Evolutionary conservation across 768 basidiomycete genomes (phyloP), one percentile per base, ranked within the genome.

Genomic region (Rubroboletus satanas): DNA sequence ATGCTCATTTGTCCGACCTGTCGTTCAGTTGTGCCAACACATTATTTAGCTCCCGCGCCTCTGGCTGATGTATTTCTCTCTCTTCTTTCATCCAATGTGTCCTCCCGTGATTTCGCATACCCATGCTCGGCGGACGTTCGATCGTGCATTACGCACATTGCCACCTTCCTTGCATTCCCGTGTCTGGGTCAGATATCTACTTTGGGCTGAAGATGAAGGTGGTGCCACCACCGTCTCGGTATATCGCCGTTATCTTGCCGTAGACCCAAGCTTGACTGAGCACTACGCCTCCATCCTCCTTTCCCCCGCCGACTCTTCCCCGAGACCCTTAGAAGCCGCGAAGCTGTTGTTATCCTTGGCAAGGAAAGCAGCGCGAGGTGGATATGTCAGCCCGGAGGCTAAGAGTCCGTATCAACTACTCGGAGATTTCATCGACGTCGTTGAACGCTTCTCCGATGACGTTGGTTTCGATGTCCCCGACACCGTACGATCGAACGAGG

Each of bases 371-470:
- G 79, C 87, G 0, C 78, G 82, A 38, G 94, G 93, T 26, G 83
- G 86, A 56, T 98, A 97, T 66, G 77, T 75, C 14, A 93, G 91
- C 55, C 85, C 91, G 0, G 94, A 98, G 68, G 90, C 90, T 46
- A 98, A 98, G 74, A 95, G 93, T 56, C 88, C 96, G 1, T 98
- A 97, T 66, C 94, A 98, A 64, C 79, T 98, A 4, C 83, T 99
- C 21, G 85, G 85, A 50, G 92, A 97, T 59, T 98, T 90, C 79
- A 81, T 98, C 42, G 90, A 96, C 35, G 83, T 97, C 5, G 90
- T 91, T 35, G 96, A 98, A 70, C 81, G 84, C 56, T 88, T 86
- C 64, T 82, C 95, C 0, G 97, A 98, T 28, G 92, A 96, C 41
- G 90, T 98, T 59, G 97, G 97, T 0, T 71, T 98, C 67, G 88